Evolutionary conservation across 2,329 filamentous ascomycete species (phyloP).

Genomic region (Curvularia sp.): DNA sequence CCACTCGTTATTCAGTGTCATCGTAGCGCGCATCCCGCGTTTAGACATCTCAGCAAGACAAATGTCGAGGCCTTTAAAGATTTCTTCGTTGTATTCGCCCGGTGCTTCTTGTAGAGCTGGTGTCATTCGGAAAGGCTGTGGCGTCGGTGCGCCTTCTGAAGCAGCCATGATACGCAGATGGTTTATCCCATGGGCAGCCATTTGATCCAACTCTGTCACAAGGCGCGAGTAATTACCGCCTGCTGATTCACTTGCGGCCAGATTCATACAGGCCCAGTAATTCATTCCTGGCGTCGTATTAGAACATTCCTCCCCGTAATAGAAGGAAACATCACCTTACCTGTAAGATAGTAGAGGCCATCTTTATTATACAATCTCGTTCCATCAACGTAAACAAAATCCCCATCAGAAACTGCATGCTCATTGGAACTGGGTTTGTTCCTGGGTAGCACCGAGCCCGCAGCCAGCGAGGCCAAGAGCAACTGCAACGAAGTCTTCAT

Average conservation of each 20-base stretch:
- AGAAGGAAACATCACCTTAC: background rate
- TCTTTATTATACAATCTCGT: slow-evolving; percentile 44
- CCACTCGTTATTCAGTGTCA: slow-evolving; percentile 52
- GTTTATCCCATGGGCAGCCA: slow-evolving; percentile 51
- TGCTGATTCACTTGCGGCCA: slow-evolving; percentile 44
- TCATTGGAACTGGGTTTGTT: slow-evolving; percentile 6
- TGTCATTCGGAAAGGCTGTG: slow-evolving; percentile 51
- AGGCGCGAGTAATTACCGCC: slow-evolving; percentile 50
- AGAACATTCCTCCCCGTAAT: background rate
- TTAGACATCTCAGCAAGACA: slow-evolving; percentile 52
- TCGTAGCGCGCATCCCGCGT: slow-evolving; percentile 51
- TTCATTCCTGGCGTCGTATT: slow-evolving; percentile 40
- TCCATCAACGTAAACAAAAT: slow-evolving; percentile 49
- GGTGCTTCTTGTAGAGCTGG: slow-evolving; percentile 47
- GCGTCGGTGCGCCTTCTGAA: slow-evolving; percentile 49
- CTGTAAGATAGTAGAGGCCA: slow-evolving; percentile 50
- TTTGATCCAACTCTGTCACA: slow-evolving; percentile 50
- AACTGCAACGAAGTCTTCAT: slow-evolving; percentile 24
- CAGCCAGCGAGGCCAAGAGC: slow-evolving; percentile 23
- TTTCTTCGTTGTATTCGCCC: slow-evolving; percentile 49
- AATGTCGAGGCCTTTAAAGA: slow-evolving; percentile 49
- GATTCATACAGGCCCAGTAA: slow-evolving; percentile 53
- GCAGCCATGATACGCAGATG: slow-evolving; percentile 52
- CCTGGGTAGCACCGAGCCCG: slow-evolving; percentile 15
- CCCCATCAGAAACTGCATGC: slow-evolving; percentile 34